Evolutionary conservation across 2,329 filamentous ascomycete species (phyloP), one percentile per base, ranked within the genome.

Genomic region (Colletotrichum destructivum): DNA sequence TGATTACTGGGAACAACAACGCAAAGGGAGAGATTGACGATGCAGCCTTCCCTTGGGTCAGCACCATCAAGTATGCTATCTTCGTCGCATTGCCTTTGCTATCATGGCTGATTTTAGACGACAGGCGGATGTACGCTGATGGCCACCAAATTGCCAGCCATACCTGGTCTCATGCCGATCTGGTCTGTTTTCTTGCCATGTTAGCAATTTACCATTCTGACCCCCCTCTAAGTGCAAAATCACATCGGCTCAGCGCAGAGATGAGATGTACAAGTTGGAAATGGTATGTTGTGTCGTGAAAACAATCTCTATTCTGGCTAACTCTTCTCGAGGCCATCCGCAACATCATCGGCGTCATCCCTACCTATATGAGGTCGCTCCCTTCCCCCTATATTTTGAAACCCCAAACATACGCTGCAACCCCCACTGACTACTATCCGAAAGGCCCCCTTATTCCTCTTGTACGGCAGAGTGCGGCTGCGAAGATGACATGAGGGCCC

Each of bases 341-440:
- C 72, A 88, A 88, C 78, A 86, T 89, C 68, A 77, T 89, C 23
- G 87, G 86, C 63, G 84, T 84, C 74, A 84, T 87, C 74, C 87
- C 88, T 51, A 88, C 87, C 23, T 89, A 89, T 76, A 86, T 88
- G 84, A 75, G 79, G 71, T 70, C 15, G 31, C 46, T 15, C 26
- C 26, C 23, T 26, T n/a, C 7, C 8, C 23, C 15, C 42, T 15
- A 7, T 16, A 12, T 18, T n/a, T 5, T 11, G 4, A 7, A 4
- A 11, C 21, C n/a, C 35, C 35, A 15, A 63, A 11, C 9, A 21
- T 44, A 23, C 35, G 4, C 12, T 23, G 12, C 7, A 15, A 23
- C 7, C 7, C 31, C 42, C 11, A 67, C 47, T 26, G 16, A 18
- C 38, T n/a, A 8, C 35, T 46, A 26, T 51, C 40, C n/a, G 13